Evolutionary conservation across 2,329 filamentous ascomycete genomes (phyloP).

Genomic region (Trichothecium sympodiale): DNA sequence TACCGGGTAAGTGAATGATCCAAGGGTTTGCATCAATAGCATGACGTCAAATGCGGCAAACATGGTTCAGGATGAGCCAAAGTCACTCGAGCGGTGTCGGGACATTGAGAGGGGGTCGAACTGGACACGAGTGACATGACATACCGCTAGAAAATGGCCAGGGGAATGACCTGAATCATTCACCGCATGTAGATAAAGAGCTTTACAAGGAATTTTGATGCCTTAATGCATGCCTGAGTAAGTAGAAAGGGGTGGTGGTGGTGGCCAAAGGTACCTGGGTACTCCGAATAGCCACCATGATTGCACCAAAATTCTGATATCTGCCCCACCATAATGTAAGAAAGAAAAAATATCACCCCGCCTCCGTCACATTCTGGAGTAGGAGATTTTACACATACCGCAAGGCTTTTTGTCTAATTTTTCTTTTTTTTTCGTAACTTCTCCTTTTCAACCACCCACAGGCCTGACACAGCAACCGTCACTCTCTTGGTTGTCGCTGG

Average conservation of each 20-base stretch:
- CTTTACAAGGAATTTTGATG: constrained; percentile 1
- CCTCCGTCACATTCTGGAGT: constrained; percentile 11
- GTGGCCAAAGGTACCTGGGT: no score
- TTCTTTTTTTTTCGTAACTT: constrained; percentile 1
- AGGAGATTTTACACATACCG: constrained; percentile 1
- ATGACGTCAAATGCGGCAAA: no score
- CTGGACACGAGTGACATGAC: no score
- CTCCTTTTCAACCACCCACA: constrained; percentile 3
- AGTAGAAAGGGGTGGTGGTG: neutral
- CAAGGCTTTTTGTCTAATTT: neutral
- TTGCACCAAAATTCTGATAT: constrained; percentile 16
- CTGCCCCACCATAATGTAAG: constrained; percentile 19
- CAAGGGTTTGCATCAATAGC: no score
- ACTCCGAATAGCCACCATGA: neutral
- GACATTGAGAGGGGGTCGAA: no score
- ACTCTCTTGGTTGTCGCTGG: constrained; percentile 2
- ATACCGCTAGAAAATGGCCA: no score
- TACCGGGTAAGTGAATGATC: no score
- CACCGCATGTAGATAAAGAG: neutral
- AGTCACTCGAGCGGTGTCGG: no score
- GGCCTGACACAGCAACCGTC: constrained; percentile 5
- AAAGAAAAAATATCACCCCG: constrained; percentile 27
- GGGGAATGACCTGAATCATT: no score
- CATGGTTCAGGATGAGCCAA: no score
- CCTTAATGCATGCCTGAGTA: constrained; percentile 4